These are phyloP conservation scores for Diaporthe ilicicola DNA, from an alignment of 2,329 filamentous ascomycete species.

Conservation along the genomic window DNA sequence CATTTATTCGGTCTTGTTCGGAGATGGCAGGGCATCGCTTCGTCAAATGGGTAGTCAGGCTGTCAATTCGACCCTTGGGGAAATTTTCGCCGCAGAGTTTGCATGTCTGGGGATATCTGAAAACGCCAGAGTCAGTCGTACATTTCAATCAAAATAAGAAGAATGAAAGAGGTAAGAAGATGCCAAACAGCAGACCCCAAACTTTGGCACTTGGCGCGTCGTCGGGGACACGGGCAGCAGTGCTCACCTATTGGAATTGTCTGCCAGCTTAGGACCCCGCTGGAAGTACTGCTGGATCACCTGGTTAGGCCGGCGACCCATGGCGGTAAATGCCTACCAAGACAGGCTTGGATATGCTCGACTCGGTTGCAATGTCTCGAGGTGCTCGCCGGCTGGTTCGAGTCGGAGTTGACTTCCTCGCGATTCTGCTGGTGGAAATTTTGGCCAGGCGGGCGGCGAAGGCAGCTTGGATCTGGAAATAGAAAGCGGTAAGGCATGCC, in stretches of 20 bases:
- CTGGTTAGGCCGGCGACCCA: conserved; percentile 86
- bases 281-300: conserved; percentile 90
- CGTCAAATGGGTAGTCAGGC: conserved; percentile 80
- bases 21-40: conserved; percentile 87
- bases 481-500: conserved; percentile 24
- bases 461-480: not conserved
- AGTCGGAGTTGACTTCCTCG: conserved; percentile 26
- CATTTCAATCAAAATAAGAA: no score
- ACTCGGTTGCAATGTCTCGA: not conserved
- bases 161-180: not conserved
- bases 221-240: conserved; percentile 51
- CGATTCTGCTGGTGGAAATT: conserved; percentile 28
- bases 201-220: not conserved
- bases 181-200: not conserved
- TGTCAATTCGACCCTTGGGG: conserved; percentile 88
- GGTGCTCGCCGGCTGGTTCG: not conserved
- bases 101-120: conserved; percentile 91
- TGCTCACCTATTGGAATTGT: conserved; percentile 90
- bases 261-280: conserved; percentile 84
- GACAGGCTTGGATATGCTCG: conserved; percentile 3
- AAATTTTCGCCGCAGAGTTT: conserved; percentile 89
- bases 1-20: conserved; percentile 77
- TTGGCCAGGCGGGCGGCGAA: conserved; percentile 29
- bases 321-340: conserved; percentile 44
- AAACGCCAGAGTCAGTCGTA: conserved; percentile 84